Evolutionary conservation across 768 basidiomycete genomes (phyloP).

Genomic region (Tubosaeta sp.): DNA sequence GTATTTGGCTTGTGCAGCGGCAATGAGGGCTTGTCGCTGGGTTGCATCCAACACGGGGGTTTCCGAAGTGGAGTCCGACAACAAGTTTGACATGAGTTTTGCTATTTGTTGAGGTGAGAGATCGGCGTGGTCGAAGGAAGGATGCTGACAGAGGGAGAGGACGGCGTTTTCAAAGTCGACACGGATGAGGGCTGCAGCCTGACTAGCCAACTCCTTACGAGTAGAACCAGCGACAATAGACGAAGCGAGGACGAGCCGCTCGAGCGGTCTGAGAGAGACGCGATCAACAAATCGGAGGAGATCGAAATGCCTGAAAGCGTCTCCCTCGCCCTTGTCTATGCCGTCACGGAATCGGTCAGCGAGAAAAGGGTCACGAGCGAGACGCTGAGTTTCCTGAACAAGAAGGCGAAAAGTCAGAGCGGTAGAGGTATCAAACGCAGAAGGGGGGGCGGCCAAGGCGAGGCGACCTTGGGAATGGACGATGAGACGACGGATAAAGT

Average conservation of each 20-base stretch:
- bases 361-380: slow-evolving; percentile 85
- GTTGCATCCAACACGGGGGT: slow-evolving; percentile 64
- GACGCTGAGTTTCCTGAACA: slow-evolving; percentile 82
- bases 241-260: slow-evolving; percentile 72
- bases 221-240: slow-evolving; percentile 64
- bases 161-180: slow-evolving; percentile 77
- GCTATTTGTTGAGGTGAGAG: slow-evolving; percentile 68
- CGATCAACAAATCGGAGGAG: slow-evolving; percentile 79
- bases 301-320: slow-evolving; percentile 80
- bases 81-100: slow-evolving; percentile 76
- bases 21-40: slow-evolving; percentile 72
- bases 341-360: slow-evolving; percentile 90
- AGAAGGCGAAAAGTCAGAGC: slow-evolving; percentile 80
- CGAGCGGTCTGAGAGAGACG: slow-evolving; percentile 73
- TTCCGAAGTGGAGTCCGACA: slow-evolving; percentile 67
- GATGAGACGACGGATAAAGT: slow-evolving; percentile 95
- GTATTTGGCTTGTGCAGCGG: slow-evolving; percentile 74
- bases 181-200: slow-evolving; percentile 66
- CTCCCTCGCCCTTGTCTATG: slow-evolving; percentile 83
- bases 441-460: slow-evolving; percentile 51
- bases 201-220: slow-evolving; percentile 51
- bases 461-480: slow-evolving; percentile 78
- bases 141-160: slow-evolving; percentile 69
- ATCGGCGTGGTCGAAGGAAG: slow-evolving; percentile 80
- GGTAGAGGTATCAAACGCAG: slow-evolving; percentile 70